Evolutionary conservation across 768 basidiomycete genomes (phyloP).

Genomic region (Tulasnella sp.): DNA sequence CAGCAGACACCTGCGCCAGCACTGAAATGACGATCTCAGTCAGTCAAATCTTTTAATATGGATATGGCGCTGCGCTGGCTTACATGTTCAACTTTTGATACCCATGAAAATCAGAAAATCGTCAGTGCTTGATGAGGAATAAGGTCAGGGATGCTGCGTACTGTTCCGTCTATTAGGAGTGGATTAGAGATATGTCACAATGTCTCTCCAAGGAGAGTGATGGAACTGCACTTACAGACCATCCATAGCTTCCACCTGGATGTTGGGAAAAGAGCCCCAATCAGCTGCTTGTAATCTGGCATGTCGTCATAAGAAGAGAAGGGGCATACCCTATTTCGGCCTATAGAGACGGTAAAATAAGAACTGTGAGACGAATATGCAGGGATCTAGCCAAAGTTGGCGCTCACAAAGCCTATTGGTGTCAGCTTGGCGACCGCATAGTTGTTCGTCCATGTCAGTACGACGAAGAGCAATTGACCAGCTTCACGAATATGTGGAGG

Average conservation of each 20-base stretch:
- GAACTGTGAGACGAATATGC: background rate
- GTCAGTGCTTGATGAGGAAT: too few species aligned
- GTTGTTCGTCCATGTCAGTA: slow-evolving; percentile 9
- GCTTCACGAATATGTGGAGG: slow-evolving; percentile 8
- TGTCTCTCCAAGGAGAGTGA: too few species aligned
- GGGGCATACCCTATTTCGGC: slow-evolving; percentile 7
- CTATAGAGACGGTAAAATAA: too few species aligned
- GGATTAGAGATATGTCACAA: too few species aligned
- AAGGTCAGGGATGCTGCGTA: too few species aligned
- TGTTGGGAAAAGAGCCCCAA: background rate
- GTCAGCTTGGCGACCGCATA: slow-evolving; percentile 12
- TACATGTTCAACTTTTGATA: slow-evolving; percentile 6
- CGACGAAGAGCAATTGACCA: slow-evolving; percentile 10
- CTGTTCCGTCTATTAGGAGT: background rate
- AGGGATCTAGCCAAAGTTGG: background rate
- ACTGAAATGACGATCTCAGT: background rate
- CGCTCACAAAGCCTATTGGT: slow-evolving; percentile 13
- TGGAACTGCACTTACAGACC: slow-evolving; percentile 4
- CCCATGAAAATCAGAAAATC: background rate
- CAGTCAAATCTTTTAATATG: background rate
- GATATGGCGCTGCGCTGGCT: background rate
- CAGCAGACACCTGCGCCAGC: slow-evolving; percentile 5
- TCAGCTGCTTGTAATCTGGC: too few species aligned
- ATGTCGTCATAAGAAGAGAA: background rate
- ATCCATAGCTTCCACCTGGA: slow-evolving; percentile 8